Conservation (phyloP, 176 grass and related monocot genomes). For the Pontederia crassipes region DNA sequence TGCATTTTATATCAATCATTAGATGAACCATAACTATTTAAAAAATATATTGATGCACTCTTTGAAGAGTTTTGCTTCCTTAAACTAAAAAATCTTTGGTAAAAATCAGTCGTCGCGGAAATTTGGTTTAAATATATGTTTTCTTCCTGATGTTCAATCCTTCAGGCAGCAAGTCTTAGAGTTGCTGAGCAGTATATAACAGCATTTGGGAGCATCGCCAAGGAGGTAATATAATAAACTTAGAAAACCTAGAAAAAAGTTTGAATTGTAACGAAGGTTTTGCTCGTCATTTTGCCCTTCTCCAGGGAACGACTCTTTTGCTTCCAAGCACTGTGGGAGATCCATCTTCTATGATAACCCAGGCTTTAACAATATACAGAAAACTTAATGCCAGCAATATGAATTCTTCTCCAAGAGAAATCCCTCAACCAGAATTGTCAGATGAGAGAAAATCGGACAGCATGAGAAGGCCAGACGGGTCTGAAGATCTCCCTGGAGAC, state of each 20-base stretch:
- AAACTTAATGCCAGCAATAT: neutral
- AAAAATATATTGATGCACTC: too few species aligned
- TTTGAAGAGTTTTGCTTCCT: too few species aligned
- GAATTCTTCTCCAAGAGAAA: neutral
- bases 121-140: too few species aligned
- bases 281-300: neutral
- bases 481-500: neutral
- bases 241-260: neutral
- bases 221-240: constrained; percentile 37
- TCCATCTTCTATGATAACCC: constrained; percentile 56
- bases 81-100: too few species aligned
- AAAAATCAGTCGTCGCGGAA: too few species aligned
- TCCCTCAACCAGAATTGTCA: neutral
- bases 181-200: constrained; percentile 82
- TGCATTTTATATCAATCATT: too few species aligned
- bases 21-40: too few species aligned
- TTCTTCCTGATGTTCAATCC: constrained; percentile 3
- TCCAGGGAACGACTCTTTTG: constrained; percentile 57
- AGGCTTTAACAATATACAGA: constrained; percentile 65
- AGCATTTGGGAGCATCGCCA: constrained; percentile 60
- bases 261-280: constrained; percentile 3
- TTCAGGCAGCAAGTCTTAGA: constrained; percentile 66
- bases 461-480: neutral
- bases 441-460: neutral
- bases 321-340: constrained; percentile 47